A percentile compares a stretch with the other conserved stretches of the same genome.
These are phyloP conservation scores for Microbotryum silenes-acaulis DNA, from an alignment of 1,284 basidiomycete species.

Conservation along the genomic window DNA sequence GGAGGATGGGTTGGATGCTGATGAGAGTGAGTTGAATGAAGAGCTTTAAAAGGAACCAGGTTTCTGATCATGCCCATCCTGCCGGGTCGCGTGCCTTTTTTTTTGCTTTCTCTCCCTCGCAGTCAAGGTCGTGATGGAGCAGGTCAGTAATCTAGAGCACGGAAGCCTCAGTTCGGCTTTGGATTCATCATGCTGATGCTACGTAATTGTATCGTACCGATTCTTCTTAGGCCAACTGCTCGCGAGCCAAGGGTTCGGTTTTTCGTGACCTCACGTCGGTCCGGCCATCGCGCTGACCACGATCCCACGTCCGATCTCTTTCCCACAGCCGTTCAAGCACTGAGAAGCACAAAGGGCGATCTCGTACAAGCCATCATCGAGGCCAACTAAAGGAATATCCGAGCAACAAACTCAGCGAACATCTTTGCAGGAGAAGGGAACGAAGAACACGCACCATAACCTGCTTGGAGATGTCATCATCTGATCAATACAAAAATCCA, in stretches of 20 bases:
- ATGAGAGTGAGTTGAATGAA: conserved; percentile 55
- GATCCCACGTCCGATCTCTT: too few species aligned
- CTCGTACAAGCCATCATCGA: conserved; percentile 28
- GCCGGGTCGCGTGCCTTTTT: neutral
- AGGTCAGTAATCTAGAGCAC: conserved; percentile 41
- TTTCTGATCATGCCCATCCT: neutral
- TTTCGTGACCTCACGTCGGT: too few species aligned
- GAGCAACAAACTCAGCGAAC: too few species aligned
- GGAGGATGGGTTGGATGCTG: conserved; percentile 58
- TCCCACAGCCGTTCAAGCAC: conserved; percentile 59
- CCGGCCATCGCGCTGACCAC: neutral
- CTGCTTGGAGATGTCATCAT: too few species aligned
- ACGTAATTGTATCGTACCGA: neutral
- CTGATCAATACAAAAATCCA: too few species aligned
- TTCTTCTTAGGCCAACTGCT: conserved; percentile 48
- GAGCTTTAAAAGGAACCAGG: too few species aligned
- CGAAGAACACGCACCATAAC: too few species aligned
- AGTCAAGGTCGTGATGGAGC: conserved; percentile 82
- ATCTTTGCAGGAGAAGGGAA: too few species aligned
- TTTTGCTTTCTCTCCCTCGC: neutral
- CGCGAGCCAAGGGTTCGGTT: conserved; percentile 58
- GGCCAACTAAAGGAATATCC: neutral
- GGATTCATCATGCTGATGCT: too few species aligned
- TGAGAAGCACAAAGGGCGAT: conserved; percentile 83
- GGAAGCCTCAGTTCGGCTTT: too few species aligned